phyloP scores from a whole-genome alignment of 2,329 filamentous ascomycete genomes.

The Diaporthe aspalathi region DNA sequence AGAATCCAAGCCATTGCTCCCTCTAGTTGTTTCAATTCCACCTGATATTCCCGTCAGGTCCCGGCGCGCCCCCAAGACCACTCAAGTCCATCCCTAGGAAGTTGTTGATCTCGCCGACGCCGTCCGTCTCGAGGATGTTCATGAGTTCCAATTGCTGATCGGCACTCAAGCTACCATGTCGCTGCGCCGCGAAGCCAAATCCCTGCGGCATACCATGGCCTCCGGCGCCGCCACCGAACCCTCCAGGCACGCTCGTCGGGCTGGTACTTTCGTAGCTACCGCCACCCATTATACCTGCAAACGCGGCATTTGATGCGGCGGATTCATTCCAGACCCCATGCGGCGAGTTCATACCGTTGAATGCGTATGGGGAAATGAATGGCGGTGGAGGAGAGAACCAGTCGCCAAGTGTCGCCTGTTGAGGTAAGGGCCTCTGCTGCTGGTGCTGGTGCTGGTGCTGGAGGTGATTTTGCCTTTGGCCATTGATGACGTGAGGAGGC shows the following conservation, averaged over 20 bases:
- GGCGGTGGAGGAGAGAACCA: conserved; percentile 67
- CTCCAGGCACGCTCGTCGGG: conserved; percentile 40
- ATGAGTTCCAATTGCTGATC: conserved; percentile 87
- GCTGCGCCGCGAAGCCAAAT: conserved; percentile 56
- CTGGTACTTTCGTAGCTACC: conserved; percentile 34
- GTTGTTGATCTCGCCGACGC: conserved; percentile 70
- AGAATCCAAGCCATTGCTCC: background rate
- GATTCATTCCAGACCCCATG: conserved; percentile 55
- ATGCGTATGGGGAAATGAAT: conserved; percentile 65
- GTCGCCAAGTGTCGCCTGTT: conserved; percentile 53
- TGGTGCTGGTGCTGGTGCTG: conserved; percentile 45
- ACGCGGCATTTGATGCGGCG: conserved; percentile 43
- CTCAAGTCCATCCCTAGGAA: conserved; percentile 62
- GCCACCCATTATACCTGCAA: conserved; percentile 43
- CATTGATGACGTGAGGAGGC: conserved; percentile 47
- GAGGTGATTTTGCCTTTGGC: conserved; percentile 36
- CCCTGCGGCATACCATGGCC: conserved; percentile 40
- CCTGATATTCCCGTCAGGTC: conserved; percentile 36
- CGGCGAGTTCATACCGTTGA: conserved; percentile 52
- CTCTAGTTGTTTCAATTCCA: conserved; percentile 32
- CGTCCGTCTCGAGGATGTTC: conserved; percentile 79
- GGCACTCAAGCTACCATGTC: conserved; percentile 78
- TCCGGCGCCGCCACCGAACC: conserved; percentile 41
- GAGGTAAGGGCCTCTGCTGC: conserved; percentile 58
- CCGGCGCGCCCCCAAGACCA: conserved; percentile 42